Conservation (phyloP, 1,139 yeast genomes). For the Yamadazyma sp. region DNA sequence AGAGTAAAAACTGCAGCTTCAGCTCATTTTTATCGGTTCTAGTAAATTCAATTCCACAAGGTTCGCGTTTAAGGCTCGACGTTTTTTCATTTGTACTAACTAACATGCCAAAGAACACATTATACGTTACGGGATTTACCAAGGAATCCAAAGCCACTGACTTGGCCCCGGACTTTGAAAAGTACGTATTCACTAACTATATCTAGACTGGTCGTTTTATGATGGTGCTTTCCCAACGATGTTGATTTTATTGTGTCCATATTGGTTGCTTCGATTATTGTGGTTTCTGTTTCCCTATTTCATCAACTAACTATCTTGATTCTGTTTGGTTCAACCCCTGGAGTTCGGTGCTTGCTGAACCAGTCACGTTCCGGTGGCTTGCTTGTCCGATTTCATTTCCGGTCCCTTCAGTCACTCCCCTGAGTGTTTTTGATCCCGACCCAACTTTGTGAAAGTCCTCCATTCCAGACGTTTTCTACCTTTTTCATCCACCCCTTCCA, state of each 20-base stretch:
- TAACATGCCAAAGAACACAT: slow-evolving; percentile 53
- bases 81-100: background rate
- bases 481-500: slow-evolving; percentile 3
- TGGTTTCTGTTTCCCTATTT: slow-evolving; percentile 4
- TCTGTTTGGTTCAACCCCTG: slow-evolving; percentile 1
- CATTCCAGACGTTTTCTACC: too few relatives aligned
- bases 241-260: background rate
- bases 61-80: too few relatives aligned
- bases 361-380: slow-evolving; percentile 4
- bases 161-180: slow-evolving; percentile 67
- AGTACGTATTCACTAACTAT: slow-evolving; percentile 43
- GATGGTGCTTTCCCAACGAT: slow-evolving; percentile 1
- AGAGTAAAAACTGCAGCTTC: too few relatives aligned
- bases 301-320: slow-evolving; percentile 7
- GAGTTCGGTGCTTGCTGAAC: slow-evolving; percentile 4
- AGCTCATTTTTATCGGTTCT: too few relatives aligned
- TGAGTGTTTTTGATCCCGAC: background rate
- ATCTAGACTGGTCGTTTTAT: background rate
- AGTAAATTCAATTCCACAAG: too few relatives aligned
- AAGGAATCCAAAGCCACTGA: slow-evolving; percentile 63
- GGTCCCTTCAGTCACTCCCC: background rate
- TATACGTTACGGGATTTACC: slow-evolving; percentile 63
- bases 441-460: background rate
- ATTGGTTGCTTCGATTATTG: slow-evolving; percentile 6
- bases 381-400: slow-evolving; percentile 7